phyloP scores from a whole-genome alignment of 73 alveolate genomes.

The Symbiodinium natans region DNA sequence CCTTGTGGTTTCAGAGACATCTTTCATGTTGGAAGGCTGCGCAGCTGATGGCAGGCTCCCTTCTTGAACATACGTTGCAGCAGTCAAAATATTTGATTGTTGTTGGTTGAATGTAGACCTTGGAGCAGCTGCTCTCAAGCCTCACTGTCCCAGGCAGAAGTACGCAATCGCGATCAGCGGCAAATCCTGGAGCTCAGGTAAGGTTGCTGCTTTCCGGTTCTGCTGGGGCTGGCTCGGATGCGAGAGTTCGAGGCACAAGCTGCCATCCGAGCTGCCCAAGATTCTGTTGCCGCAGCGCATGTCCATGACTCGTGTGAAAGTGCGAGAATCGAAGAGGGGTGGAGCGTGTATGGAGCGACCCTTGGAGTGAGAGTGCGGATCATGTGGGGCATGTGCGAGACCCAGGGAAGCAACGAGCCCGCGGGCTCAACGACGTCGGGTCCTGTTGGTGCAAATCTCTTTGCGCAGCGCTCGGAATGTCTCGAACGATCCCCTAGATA shows the following conservation, averaged over 20 bases:
- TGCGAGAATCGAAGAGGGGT: neutral
- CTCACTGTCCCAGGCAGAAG: too few species aligned
- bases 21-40: slow-evolving; percentile 16
- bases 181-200: neutral
- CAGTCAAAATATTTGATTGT: too few species aligned
- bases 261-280: slow-evolving; percentile 73
- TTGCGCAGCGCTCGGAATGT: slow-evolving; percentile 18
- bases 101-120: too few species aligned
- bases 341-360: neutral
- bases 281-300: slow-evolving; percentile 66
- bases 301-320: neutral
- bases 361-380: neutral
- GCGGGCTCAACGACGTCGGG: slow-evolving; percentile 84
- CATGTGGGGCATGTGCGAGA: neutral
- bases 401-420: slow-evolving; percentile 21
- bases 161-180: neutral
- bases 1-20: too few species aligned
- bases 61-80: neutral
- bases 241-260: slow-evolving; percentile 79
- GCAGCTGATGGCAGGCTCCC: slow-evolving; percentile 85
- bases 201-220: too few species aligned
- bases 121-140: too few species aligned
- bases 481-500: neutral
- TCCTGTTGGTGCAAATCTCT: slow-evolving; percentile 87
- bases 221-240: too few species aligned